Evolutionary conservation across 352 stramenopile genomes (phyloP).

Genomic region (Phytophthora uliginosa): DNA sequence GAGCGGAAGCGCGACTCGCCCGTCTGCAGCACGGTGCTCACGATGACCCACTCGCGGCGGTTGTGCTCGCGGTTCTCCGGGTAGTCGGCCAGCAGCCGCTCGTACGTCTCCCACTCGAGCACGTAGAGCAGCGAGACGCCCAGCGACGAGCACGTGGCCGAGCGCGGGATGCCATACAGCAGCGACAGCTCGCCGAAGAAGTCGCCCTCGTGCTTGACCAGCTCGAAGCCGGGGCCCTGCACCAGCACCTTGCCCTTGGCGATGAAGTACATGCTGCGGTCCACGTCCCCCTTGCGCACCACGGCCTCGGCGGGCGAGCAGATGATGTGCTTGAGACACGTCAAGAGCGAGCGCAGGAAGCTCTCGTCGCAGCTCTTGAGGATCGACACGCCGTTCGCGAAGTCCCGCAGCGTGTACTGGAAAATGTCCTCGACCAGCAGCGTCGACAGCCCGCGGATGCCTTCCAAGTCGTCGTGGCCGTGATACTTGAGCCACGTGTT

Average conservation of each 20-base stretch:
- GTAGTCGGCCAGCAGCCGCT: constrained; percentile 72
- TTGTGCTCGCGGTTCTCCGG: constrained; percentile 82
- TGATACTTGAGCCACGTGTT: constrained; percentile 80
- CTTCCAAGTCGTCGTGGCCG: constrained; percentile 68
- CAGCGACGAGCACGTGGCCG: constrained; percentile 74
- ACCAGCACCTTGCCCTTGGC: constrained; percentile 70
- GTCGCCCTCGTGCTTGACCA: constrained; percentile 81
- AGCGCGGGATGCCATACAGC: constrained; percentile 81
- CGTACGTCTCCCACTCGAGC: constrained; percentile 81
- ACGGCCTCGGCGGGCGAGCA: constrained; percentile 68
- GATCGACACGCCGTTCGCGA: constrained; percentile 70
- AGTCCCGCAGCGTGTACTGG: constrained; percentile 71
- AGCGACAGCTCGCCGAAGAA: constrained; percentile 83
- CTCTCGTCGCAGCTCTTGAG: constrained; percentile 76
- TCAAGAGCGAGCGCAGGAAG: constrained; percentile 71
- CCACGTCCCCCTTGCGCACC: constrained; percentile 74
- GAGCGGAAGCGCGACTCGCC: constrained; percentile 77
- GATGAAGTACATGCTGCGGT: constrained; percentile 86
- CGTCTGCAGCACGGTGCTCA: constrained; percentile 69
- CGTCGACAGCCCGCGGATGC: constrained; percentile 64
- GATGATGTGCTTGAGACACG: constrained; percentile 74
- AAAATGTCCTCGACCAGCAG: constrained; percentile 75
- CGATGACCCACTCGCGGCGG: constrained; percentile 78
- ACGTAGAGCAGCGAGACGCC: constrained; percentile 83
- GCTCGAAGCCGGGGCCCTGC: constrained; percentile 66